A percentile compares a stretch with the other conserved stretches of the same genome.
These are phyloP conservation scores for Talaromyces liani DNA, from an alignment of 495 filamentous ascomycete genomes.

Conservation along the genomic window DNA sequence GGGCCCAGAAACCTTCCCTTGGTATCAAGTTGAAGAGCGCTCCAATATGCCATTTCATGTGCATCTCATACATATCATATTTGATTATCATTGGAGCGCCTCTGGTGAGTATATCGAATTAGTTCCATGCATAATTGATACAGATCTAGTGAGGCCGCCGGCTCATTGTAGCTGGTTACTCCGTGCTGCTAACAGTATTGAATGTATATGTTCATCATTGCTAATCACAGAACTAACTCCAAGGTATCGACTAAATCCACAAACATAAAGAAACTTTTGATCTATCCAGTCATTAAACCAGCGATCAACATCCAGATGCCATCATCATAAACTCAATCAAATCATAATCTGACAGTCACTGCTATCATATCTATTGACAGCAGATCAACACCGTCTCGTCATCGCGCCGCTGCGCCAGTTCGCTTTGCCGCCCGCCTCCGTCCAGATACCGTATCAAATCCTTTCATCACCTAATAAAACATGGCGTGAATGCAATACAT, in stretches of 20 bases:
- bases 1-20: background rate
- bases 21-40: background rate
- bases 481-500: constrained; percentile 1
- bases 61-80: background rate
- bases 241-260: constrained; percentile 1
- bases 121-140: background rate
- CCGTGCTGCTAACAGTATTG: background rate
- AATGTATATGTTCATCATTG: background rate
- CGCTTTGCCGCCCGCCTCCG: background rate
- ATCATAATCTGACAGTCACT: background rate
- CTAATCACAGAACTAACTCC: background rate
- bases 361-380: background rate
- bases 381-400: background rate
- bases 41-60: background rate
- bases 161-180: background rate
- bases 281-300: constrained; percentile 1
- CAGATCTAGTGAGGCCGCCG: background rate
- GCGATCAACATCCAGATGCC: constrained; percentile 1
- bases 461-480: background rate
- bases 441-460: background rate
- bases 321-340: background rate
- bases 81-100: background rate
- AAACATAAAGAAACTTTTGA: constrained; percentile 5
- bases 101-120: too few species aligned
- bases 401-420: constrained; percentile 4